A percentile compares a stretch with the other conserved stretches of the same genome.
Conservation (phyloP, 1,139 yeast genomes). For the Hemisphaericaspora subhashii region DNA sequence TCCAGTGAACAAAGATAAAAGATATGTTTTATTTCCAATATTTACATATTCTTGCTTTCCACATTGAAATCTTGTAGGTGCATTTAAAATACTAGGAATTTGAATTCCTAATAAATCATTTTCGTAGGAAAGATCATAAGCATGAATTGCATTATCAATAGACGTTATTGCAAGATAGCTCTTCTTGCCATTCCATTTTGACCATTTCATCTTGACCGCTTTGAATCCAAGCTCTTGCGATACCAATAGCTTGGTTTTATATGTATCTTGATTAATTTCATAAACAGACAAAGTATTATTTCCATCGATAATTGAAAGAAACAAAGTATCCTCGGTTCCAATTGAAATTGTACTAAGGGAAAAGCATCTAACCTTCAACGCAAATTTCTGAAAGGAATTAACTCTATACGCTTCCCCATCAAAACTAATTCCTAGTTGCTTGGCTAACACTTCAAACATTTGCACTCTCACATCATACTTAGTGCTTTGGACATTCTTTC, state of each 20-base stretch:
- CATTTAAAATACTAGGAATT: background rate
- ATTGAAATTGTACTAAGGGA: slow-evolving; percentile 21
- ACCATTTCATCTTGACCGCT: slow-evolving; percentile 25
- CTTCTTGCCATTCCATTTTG: slow-evolving; percentile 18
- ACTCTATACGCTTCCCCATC: slow-evolving; percentile 18
- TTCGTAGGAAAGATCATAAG: slow-evolving; percentile 9
- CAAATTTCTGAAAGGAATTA: slow-evolving; percentile 19
- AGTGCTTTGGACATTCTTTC: slow-evolving; percentile 24
- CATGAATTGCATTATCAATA: slow-evolving; percentile 21
- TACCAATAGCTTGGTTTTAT: slow-evolving; percentile 7
- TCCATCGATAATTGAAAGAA: slow-evolving; percentile 13
- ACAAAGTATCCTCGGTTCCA: background rate
- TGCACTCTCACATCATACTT: slow-evolving; percentile 27
- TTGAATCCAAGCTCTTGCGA: slow-evolving; percentile 4
- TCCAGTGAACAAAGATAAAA: slow-evolving; percentile 12
- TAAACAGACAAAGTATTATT: slow-evolving; percentile 22
- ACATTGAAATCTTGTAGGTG: slow-evolving; percentile 8
- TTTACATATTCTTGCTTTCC: slow-evolving; percentile 8
- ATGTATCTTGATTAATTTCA: slow-evolving; percentile 17
- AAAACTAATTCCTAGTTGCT: slow-evolving; percentile 19
- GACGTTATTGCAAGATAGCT: slow-evolving; percentile 16
- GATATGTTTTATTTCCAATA: background rate
- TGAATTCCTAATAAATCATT: background rate
- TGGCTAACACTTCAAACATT: slow-evolving; percentile 27
- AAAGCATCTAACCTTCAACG: slow-evolving; percentile 32